Evolutionary conservation across 192 early-diverging fungal species (phyloP).

Genomic region (Dispira parvispora): DNA sequence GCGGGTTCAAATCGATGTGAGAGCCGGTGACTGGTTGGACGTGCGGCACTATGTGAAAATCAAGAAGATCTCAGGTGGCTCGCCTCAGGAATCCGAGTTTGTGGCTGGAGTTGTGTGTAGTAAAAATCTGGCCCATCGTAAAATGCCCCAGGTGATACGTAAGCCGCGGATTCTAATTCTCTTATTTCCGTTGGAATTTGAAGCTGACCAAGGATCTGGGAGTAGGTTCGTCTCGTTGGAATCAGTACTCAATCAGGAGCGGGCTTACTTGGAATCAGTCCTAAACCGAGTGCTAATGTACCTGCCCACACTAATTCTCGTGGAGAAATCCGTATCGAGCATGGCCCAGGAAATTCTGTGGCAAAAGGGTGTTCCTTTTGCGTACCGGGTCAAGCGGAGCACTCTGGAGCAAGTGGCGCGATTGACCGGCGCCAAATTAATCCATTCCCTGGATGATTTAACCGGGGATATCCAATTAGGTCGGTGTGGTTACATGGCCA

Average conservation of each 20-base stretch:
- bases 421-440: conserved; percentile 67
- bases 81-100: conserved; percentile 60
- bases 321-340: conserved; percentile 69
- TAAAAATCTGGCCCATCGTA: conserved; percentile 83
- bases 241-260: conserved; percentile 67
- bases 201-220: conserved; percentile 23
- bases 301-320: conserved; percentile 61
- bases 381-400: conserved; percentile 67
- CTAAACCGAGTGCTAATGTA: conserved; percentile 61
- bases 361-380: conserved; percentile 61
- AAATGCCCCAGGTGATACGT: conserved; percentile 51
- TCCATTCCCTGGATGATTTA: conserved; percentile 70
- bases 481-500: conserved; percentile 53
- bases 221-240: conserved; percentile 68
- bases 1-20: conserved; percentile 42
- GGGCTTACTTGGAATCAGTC: conserved; percentile 62
- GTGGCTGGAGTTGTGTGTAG: conserved; percentile 83
- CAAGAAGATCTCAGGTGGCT: conserved; percentile 85
- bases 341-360: conserved; percentile 69
- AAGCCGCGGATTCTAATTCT: conserved; percentile 75
- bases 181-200: conserved; percentile 73
- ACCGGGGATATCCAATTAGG: conserved; percentile 54
- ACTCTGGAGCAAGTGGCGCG: conserved; percentile 77
- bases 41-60: conserved; percentile 83
- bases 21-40: conserved; percentile 70